Evolutionary conservation across 2,329 filamentous ascomycete genomes (phyloP), one percentile per base, ranked within the genome.

Genomic region (Botrytis fragariae): DNA sequence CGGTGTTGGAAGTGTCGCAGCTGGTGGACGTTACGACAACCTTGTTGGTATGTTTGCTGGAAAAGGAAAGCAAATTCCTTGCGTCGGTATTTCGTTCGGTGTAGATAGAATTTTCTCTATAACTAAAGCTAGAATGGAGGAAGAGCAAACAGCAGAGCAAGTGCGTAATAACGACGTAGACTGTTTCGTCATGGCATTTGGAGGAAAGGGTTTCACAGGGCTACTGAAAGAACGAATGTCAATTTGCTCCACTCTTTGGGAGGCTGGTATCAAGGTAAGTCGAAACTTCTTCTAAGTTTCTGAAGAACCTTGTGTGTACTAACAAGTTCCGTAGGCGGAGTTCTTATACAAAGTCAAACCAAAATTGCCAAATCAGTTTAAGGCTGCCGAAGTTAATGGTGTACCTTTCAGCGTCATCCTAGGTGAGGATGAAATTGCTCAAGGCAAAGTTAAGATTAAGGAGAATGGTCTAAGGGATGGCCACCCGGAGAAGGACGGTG

Each of bases 31-130:
- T 75, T 98, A 98, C 82, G 95, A 98, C 83, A 92, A 96, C 81
- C 88, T 98, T 6, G 95, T 98, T 8, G 93, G 93, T 84, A 97
- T 97, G 93, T 98, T 97, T 85, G 91, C 90, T 72, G 91, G 91
- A 79, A 95, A 95, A 84, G 71, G 71, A 60, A 88, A 86, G 35
- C 91, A 95, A 81, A 94, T 98, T 72, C 95, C 93, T n/a, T 95
- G 93, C 78, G 92, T 96, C 9, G 93, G 93, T 75, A 93, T 97
- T 77, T 97, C 95, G 2, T 98, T 98, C 80, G 95, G 95, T 72
- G 93, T 98, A 67, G 95, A 98, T 83, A 91, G 95, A 78, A 98
- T 98, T 80, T 97, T 97, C 84, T 94, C 92, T 78, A 95, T 98
- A 80, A 93, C 92, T 76, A 95, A 97, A 82, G 91, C 93, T 20